Evolutionary conservation across 805 yeast species (phyloP).

Genomic region (Wickerhamiella azymoides): DNA sequence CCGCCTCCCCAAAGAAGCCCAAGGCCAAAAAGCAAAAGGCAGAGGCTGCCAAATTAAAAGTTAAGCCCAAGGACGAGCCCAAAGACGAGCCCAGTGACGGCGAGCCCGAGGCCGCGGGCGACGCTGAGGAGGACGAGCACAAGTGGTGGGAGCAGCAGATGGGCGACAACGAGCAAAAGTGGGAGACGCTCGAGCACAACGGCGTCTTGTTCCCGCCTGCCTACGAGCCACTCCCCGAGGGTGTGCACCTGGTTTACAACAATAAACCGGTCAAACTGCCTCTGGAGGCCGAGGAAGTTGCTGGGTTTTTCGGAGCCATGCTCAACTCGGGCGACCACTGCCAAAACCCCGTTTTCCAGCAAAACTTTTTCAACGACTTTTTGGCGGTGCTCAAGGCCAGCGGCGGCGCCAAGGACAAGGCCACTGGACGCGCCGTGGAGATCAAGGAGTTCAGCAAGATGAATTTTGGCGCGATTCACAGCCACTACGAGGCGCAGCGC

Average conservation of each 20-base stretch:
- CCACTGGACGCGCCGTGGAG: constrained; percentile 26
- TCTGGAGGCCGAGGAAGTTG: constrained; percentile 83
- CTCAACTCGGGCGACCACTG: constrained; percentile 64
- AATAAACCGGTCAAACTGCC: constrained; percentile 67
- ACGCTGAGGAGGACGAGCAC: neutral
- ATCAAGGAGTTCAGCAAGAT: constrained; percentile 50
- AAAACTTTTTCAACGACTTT: constrained; percentile 78
- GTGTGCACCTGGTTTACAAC: constrained; percentile 62
- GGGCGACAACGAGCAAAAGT: constrained; percentile 59
- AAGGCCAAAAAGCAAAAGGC: neutral
- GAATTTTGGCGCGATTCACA: constrained; percentile 65
- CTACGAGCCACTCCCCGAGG: constrained; percentile 70
- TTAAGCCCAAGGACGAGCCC: constrained; percentile 10
- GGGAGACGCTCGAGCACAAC: constrained; percentile 75
- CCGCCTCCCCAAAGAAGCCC: neutral
- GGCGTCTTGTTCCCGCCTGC: constrained; percentile 93
- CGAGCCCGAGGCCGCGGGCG: neutral
- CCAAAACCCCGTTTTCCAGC: constrained; percentile 69
- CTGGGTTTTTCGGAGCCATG: constrained; percentile 87
- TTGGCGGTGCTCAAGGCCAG: constrained; percentile 47
- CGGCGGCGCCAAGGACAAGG: constrained; percentile 42
- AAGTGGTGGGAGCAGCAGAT: constrained; percentile 68
- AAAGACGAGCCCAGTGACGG: constrained; percentile 13
- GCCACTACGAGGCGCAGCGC: constrained; percentile 52
- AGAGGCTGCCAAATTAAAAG: neutral